Conservation (phyloP, 2,329 filamentous ascomycete genomes). For the Ilyonectria mors-panacis region DNA sequence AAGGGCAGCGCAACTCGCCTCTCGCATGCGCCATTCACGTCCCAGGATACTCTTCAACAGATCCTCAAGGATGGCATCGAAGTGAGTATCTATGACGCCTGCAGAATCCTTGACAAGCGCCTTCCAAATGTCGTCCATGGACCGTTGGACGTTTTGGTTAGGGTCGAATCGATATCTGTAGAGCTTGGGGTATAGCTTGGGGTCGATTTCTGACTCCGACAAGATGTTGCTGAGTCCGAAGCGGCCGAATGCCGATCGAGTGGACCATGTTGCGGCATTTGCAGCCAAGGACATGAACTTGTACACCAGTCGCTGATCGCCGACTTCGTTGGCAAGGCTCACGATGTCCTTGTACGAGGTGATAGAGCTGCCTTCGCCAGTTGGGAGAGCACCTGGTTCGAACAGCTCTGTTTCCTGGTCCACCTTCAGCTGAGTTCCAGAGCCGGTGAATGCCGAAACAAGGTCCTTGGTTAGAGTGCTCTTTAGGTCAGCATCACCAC, state of each 20-base stretch:
- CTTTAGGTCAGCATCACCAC: constrained; percentile 85
- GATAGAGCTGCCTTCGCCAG: constrained; percentile 88
- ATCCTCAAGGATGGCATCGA: constrained; percentile 91
- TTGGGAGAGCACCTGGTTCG: constrained; percentile 90
- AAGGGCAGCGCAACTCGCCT: constrained; percentile 93
- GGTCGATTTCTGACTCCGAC: constrained; percentile 88
- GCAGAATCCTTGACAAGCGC: constrained; percentile 92
- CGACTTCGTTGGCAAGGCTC: constrained; percentile 94
- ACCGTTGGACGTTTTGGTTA: constrained; percentile 90
- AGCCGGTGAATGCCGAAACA: constrained; percentile 89
- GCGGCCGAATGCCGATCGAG: constrained; percentile 93
- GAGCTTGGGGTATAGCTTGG: constrained; percentile 94
- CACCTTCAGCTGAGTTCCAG: constrained; percentile 82
- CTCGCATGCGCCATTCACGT: constrained; percentile 92
- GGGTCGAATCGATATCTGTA: constrained; percentile 97
- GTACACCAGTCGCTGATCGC: constrained; percentile 96
- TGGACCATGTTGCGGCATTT: constrained; percentile 97
- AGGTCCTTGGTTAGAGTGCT: constrained; percentile 89
- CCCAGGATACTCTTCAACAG: constrained; percentile 88
- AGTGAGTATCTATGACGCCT: constrained; percentile 82
- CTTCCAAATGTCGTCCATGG: constrained; percentile 99
- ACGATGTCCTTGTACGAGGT: constrained; percentile 99
- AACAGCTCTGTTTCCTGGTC: constrained; percentile 94
- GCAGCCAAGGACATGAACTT: constrained; percentile 98
- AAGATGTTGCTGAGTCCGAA: constrained; percentile 95